phyloP scores from a whole-genome alignment of 805 yeast species.

The Pichia deserticola region DNA sequence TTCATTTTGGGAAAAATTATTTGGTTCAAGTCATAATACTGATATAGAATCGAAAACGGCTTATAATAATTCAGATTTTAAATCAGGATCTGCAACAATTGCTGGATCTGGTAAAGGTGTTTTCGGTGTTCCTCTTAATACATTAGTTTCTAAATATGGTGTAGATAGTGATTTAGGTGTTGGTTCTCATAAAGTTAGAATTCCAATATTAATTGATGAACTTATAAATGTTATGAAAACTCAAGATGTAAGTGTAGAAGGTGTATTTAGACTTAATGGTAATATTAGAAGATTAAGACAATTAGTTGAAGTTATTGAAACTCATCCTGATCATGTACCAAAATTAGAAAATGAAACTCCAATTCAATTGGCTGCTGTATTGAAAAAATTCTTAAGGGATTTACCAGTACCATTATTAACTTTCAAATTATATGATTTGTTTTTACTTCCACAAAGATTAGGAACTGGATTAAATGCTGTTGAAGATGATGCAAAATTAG shows the following conservation, averaged over 20 bases:
- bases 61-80: conserved; percentile 9
- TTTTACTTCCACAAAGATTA: conserved; percentile 62
- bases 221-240: conserved; percentile 73
- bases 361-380: conserved; percentile 85
- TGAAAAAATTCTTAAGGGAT: conserved; percentile 87
- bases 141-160: conserved; percentile 61
- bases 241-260: conserved; percentile 93
- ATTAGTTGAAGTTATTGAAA: conserved; percentile 65
- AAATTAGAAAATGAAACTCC: conserved; percentile 62
- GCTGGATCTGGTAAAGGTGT: conserved; percentile 35
- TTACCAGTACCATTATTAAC: conserved; percentile 89
- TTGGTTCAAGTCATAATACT: conserved; percentile 19
- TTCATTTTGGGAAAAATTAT: conserved; percentile 47
- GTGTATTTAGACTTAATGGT: conserved; percentile 93
- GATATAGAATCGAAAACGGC: neutral
- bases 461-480: conserved; percentile 23
- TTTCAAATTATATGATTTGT: conserved; percentile 62
- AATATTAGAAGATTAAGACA: conserved; percentile 77
- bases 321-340: conserved; percentile 59
- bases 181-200: conserved; percentile 69
- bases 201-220: conserved; percentile 86
- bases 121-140: conserved; percentile 72
- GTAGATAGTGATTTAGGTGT: conserved; percentile 79
- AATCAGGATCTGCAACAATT: conserved; percentile 14
- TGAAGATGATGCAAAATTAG: conserved; percentile 7